Evolutionary conservation across 2,329 filamentous ascomycete genomes (phyloP), one percentile per base, ranked within the genome.

Genomic region (Aspergillus sojae): DNA sequence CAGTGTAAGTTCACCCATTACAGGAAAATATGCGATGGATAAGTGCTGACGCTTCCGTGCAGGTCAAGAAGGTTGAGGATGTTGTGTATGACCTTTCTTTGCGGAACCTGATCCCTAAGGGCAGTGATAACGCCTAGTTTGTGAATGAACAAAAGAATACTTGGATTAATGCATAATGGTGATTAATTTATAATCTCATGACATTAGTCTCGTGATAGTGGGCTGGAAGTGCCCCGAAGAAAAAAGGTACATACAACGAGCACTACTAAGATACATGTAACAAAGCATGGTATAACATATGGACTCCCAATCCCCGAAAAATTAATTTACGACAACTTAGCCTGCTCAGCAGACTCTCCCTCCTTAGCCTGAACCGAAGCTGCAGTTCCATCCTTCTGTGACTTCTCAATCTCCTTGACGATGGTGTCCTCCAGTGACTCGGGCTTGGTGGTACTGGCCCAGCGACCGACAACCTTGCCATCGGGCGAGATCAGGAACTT

Each of bases 61-160:
- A 85, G 83, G 93, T 99, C 73, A 99, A 98, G 85, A 94, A 96
- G 77, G 93, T 97, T 14, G 95, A 99, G 83, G 95, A 98, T 75
- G 93, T 99, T 14, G 94, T 98, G 57, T 99, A 99, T 75, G 95
- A 99, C 77, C 82, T 99, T 62, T 94, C 92, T 28, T 81, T 99
- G 74, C 87, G 95, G 63, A 94, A 95, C 57, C 78, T 98, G 74
- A 84, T 96, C 56, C 87, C 90, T 52, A 83, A 85, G 68, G 71
- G 69, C 16, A 62, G 65, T 45, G 59, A 68, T 26, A 65, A 65
- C 28, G 68, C 61, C 39, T 74, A 61, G 63, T 52, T 36, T 55
- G 12, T 55, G 7, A 30, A 48, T 12, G 7, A 23, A 46, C 14
- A n/a, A 16, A 19, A 28, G 14, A 23, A 32, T 6, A 32, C 14